These are phyloP conservation scores for Aspergillus leporis DNA, from an alignment of 495 filamentous ascomycete species.

Conservation along the genomic window DNA sequence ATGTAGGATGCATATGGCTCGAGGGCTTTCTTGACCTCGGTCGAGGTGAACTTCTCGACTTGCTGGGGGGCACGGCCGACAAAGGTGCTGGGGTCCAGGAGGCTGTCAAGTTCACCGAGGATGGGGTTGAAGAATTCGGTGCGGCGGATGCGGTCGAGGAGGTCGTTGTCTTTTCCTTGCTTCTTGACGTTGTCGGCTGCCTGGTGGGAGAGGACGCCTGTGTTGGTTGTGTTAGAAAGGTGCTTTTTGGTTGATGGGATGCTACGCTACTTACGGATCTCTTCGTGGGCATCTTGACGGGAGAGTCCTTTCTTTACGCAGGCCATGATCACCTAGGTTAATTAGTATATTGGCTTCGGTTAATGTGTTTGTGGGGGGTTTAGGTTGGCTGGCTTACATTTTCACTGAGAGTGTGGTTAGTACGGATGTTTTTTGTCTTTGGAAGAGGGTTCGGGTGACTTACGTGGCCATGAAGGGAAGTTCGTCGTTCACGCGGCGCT, in stretches of 20 bases:
- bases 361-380: neutral
- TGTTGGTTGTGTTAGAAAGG: conserved; percentile 6
- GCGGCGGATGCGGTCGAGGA: conserved; percentile 76
- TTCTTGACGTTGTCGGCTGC: conserved; percentile 79
- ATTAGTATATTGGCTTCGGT: conserved; percentile 22
- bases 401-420: conserved; percentile 36
- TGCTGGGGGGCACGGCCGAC: conserved; percentile 63
- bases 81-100: conserved; percentile 69
- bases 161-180: conserved; percentile 76
- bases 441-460: conserved; percentile 21
- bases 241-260: neutral
- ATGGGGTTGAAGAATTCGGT: conserved; percentile 83
- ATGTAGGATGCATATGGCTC: conserved; percentile 48
- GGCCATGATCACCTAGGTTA: conserved; percentile 75
- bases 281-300: conserved; percentile 90
- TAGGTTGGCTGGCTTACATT: conserved; percentile 31
- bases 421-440: neutral
- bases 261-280: conserved; percentile 55
- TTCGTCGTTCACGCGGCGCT: conserved; percentile 67
- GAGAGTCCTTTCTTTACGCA: conserved; percentile 72
- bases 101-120: conserved; percentile 66
- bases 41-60: conserved; percentile 57
- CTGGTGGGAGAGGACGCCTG: conserved; percentile 81
- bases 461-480: conserved; percentile 88
- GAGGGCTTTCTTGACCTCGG: conserved; percentile 53